Base-by-base conservation (phyloP, 2,329 filamentous ascomycete species). In the Alternaria viburni region DNA sequence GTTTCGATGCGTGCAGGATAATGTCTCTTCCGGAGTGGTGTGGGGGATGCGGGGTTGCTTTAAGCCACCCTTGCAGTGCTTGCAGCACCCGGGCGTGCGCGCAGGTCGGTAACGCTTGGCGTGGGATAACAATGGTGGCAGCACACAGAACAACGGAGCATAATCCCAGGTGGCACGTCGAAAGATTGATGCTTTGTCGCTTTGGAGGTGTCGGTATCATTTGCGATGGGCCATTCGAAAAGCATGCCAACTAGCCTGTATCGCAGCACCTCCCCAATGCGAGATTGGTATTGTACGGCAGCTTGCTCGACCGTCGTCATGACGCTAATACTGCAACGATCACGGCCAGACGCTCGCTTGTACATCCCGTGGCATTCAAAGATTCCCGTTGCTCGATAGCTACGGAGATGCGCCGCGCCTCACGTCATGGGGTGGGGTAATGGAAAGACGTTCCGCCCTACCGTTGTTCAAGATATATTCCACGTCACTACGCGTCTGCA, bases 61-160 rank as follows among this genome's bases (percentile, higher is more conserved):
- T 4, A 41, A 41, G 36, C 36, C n/a, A 41, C 36, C n/a, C 36
- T 41, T 41, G n/a, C n/a, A 41, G 36, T 41, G n/a, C 36, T 41
- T 41, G n/a, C n/a, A 41, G 36, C n/a, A 41, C 36, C 36, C n/a
- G n/a, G 36, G 36, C 36, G 36, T 41, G n/a, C 36, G 36, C n/a
- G 36, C n/a, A 41, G 36, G 36, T 41, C n/a, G n/a, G 36, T 3
- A 41, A 41, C 36, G 36, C 36, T 41, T 17, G n/a, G 36, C 36
- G 46, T 64, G 61, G 25, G 70, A 46, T 68, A 17, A 41, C n/a
- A 41, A 41, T 41, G n/a, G 15, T 17, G n/a, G 36, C n/a, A 41
- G 36, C n/a, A 41, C n/a, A 41, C n/a, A 41, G 36, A 41, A 41
- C 36, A 41, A 41, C 36, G 9, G 36, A 41, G 36, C 36, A 41